A percentile compares a stretch with the other conserved stretches of the same genome.
These are phyloP conservation scores for Candida ovalis DNA, from an alignment of 805 yeast species.

Conservation along the genomic window DNA sequence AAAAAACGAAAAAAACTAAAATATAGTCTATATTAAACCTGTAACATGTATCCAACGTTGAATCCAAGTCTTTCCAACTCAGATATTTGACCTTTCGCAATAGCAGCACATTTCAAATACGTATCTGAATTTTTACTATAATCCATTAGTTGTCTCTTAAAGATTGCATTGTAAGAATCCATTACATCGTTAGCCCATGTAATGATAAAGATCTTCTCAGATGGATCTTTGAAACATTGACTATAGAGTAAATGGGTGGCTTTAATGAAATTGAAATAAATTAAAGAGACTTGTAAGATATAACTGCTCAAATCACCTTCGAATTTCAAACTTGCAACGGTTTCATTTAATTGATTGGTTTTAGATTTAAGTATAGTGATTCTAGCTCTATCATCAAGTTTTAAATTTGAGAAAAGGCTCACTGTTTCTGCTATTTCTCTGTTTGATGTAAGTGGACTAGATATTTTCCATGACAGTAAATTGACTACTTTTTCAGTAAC, in stretches of 20 bases:
- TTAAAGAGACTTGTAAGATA: constrained; percentile 57
- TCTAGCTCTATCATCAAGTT: constrained; percentile 45
- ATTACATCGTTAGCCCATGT: constrained; percentile 73
- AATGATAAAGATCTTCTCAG: constrained; percentile 40
- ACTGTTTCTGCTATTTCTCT: constrained; percentile 19
- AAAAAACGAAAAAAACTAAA: background rate
- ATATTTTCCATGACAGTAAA: constrained; percentile 20
- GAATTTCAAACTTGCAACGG: constrained; percentile 47
- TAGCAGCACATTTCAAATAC: constrained; percentile 52
- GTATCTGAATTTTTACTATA: constrained; percentile 49
- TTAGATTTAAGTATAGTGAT: constrained; percentile 46
- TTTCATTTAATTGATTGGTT: constrained; percentile 40
- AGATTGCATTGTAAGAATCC: constrained; percentile 50
- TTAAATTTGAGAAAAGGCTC: constrained; percentile 35
- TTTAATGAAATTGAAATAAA: constrained; percentile 57
- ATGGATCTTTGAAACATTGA: constrained; percentile 38
- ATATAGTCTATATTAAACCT: background rate
- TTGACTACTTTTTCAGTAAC: constrained; percentile 19
- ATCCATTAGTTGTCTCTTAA: constrained; percentile 66
- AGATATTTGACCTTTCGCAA: constrained; percentile 54
- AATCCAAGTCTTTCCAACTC: constrained; percentile 64
- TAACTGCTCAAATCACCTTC: constrained; percentile 53
- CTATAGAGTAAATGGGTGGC: constrained; percentile 54
- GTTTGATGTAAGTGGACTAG: constrained; percentile 16
- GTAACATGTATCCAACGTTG: constrained; percentile 66